These are phyloP conservation scores for Vanrija pseudolonga DNA, from an alignment of 1,284 basidiomycete genomes.

Conservation along the genomic window DNA sequence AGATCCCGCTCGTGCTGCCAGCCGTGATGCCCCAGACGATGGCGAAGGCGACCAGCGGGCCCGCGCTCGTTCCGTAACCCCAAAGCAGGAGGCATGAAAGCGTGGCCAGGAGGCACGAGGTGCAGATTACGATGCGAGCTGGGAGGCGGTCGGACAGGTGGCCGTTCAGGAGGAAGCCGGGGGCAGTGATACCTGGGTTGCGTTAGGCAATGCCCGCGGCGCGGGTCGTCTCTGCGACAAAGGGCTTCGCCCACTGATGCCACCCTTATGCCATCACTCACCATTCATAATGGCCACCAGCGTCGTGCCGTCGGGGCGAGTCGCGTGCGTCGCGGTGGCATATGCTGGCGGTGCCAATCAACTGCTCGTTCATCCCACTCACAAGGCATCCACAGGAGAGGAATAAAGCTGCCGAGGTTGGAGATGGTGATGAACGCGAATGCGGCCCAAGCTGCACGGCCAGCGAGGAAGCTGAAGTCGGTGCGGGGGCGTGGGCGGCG, in stretches of 20 bases:
- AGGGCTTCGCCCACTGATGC: too few relatives aligned
- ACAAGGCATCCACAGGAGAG: slow-evolving; percentile 35
- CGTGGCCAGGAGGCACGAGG: slow-evolving; percentile 34
- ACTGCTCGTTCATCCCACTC: neutral
- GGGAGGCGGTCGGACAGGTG: slow-evolving; percentile 40
- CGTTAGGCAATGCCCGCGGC: slow-evolving; percentile 11
- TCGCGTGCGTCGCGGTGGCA: slow-evolving; percentile 33
- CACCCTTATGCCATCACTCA: slow-evolving; percentile 2
- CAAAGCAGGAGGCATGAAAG: slow-evolving; percentile 43
- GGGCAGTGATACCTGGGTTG: slow-evolving; percentile 8
- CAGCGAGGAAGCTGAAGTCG: slow-evolving; percentile 25
- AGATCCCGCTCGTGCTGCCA: slow-evolving; percentile 29
- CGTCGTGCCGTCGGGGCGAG: slow-evolving; percentile 35
- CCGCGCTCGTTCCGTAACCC: slow-evolving; percentile 40
- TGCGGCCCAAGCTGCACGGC: slow-evolving; percentile 28
- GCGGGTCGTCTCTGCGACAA: too few relatives aligned
- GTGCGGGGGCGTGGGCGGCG: slow-evolving; percentile 6
- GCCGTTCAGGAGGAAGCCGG: slow-evolving; percentile 37
- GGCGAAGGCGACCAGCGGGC: slow-evolving; percentile 27
- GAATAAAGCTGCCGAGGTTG: slow-evolving; percentile 44
- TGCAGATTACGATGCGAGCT: slow-evolving; percentile 28
- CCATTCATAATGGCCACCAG: slow-evolving; percentile 47
- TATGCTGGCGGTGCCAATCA: slow-evolving; percentile 22
- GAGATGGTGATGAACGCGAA: slow-evolving; percentile 32
- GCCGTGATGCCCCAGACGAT: slow-evolving; percentile 33